A percentile compares a stretch with the other conserved stretches of the same genome.
These are phyloP conservation scores for Malassezia vespertilionis DNA, from an alignment of 1,284 basidiomycete genomes.

Conservation along the genomic window DNA sequence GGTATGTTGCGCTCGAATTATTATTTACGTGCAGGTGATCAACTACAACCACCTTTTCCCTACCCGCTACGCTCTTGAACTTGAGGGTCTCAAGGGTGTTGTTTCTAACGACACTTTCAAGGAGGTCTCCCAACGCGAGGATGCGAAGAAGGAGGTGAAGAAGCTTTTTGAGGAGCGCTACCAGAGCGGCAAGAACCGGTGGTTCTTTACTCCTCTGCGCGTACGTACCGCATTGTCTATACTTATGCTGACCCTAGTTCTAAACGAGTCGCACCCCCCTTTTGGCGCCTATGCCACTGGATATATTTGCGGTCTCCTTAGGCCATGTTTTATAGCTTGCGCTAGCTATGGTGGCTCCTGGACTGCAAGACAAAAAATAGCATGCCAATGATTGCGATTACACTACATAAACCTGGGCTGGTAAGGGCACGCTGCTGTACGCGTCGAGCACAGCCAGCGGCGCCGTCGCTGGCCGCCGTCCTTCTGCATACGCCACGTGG, in stretches of 20 bases:
- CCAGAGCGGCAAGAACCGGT: constrained; percentile 47
- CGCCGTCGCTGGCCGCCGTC: too few species aligned
- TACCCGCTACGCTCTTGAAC: constrained; percentile 47
- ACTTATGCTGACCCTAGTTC: constrained; percentile 10
- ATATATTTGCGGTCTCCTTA: neutral
- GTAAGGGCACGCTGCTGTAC: too few species aligned
- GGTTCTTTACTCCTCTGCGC: constrained; percentile 48
- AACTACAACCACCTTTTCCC: constrained; percentile 49
- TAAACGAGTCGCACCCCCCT: constrained; percentile 10
- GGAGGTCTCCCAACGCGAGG: constrained; percentile 46
- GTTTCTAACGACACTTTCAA: constrained; percentile 45
- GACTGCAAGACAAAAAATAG: constrained; percentile 14
- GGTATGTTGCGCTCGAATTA: constrained; percentile 26
- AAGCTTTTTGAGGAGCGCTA: constrained; percentile 48
- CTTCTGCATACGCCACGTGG: constrained; percentile 1
- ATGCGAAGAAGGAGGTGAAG: constrained; percentile 46
- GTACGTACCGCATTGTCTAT: constrained; percentile 21
- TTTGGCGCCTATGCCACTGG: neutral
- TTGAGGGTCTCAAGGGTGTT: constrained; percentile 46
- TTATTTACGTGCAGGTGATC: constrained; percentile 26
- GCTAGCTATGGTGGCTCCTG: neutral
- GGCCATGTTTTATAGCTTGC: neutral
- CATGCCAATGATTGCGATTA: constrained; percentile 14
- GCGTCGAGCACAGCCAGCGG: neutral
- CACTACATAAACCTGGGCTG: too few species aligned